Conservation (phyloP, 345 rosid species). For the Bruguiera parviflora region DNA sequence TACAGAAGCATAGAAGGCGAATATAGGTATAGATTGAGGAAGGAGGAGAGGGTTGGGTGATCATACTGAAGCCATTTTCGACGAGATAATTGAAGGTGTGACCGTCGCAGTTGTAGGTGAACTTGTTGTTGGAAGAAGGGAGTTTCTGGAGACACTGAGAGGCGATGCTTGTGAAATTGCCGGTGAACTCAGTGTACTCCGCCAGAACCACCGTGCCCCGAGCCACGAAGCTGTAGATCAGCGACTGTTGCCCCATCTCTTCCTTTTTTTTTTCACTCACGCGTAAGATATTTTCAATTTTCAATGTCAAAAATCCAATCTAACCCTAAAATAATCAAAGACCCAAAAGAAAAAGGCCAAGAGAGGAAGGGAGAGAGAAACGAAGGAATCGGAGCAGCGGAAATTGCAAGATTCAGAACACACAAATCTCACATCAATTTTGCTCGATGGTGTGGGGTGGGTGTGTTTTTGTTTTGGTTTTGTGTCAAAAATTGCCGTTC, state of each 20-base stretch:
- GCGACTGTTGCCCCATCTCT: slow-evolving; percentile 29
- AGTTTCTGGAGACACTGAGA: slow-evolving; percentile 32
- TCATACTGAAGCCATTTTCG: slow-evolving; percentile 35
- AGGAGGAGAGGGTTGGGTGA: background rate
- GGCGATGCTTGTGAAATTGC: slow-evolving; percentile 29
- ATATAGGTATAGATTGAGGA: background rate
- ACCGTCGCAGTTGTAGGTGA: slow-evolving; percentile 34
- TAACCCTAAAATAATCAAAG: too few relatives aligned
- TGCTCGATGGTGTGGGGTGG: too few relatives aligned
- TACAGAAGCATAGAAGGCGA: background rate
- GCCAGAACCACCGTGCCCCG: slow-evolving; percentile 30
- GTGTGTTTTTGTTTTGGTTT: too few relatives aligned
- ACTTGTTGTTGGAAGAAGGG: slow-evolving; percentile 29
- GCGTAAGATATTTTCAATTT: background rate
- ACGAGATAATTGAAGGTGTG: slow-evolving; percentile 37
- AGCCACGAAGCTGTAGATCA: slow-evolving; percentile 36
- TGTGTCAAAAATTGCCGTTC: too few relatives aligned
- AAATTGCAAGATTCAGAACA: too few relatives aligned
- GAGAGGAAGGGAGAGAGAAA: too few relatives aligned
- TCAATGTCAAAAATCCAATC: too few relatives aligned
- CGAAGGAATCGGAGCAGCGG: too few relatives aligned
- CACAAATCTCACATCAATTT: too few relatives aligned
- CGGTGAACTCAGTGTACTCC: slow-evolving; percentile 29
- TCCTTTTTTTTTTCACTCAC: background rate
- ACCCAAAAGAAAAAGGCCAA: too few relatives aligned